Evolutionary conservation across 257 asterid genomes (phyloP), one percentile per base, ranked within the genome.

Genomic region (Knoxia roxburghii): DNA sequence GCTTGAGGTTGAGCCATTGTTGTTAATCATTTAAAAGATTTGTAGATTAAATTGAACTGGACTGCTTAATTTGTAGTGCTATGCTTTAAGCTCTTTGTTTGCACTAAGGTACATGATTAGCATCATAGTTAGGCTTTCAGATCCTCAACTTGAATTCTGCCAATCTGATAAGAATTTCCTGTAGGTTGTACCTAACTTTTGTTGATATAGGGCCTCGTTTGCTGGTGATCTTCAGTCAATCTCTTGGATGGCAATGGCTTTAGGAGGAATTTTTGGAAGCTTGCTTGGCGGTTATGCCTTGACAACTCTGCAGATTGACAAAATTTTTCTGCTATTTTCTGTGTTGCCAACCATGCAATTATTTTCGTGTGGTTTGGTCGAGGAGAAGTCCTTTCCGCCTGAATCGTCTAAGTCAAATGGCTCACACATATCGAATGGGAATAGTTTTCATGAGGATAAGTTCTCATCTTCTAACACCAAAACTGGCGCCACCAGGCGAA

Each of bases 161-260:
- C 61, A 33, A 40, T 65, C 29, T 13, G 37, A 33, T n/a, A 56
- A 12, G 20, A 21, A 6, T 27, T 18, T 49, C 11, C 0, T 8
- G 4, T 40, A 39, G 23, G 10, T 45, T 33, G 35, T 51, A 32
- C 43, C 50, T 33, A 13, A 7, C 4, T 20, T 35, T 6, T 43
- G 9, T 71, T 79, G 74, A 67, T 89, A 91, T 88, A 92, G 98
- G 91, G 92, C 96, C 40, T 79, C 91, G 68, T 87, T 87, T 77
- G 97, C 97, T 74, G 97, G 97, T 6, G 98, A 92, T 81, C 96
- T 92, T 75, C 98, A 92, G 88, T 92, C 98, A 18, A 57, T 92
- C 39, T 92, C 98, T 60, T 92, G 98, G 98, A 83, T 92, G 91
- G 78, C 97, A 68, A 89, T 92, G 98, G 98, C 98, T 78, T 67